Percentiles rank a stretch among this genome's conserved stretches.
phyloP scores from a whole-genome alignment of 768 basidiomycete genomes.

The Hericium alpestre region DNA sequence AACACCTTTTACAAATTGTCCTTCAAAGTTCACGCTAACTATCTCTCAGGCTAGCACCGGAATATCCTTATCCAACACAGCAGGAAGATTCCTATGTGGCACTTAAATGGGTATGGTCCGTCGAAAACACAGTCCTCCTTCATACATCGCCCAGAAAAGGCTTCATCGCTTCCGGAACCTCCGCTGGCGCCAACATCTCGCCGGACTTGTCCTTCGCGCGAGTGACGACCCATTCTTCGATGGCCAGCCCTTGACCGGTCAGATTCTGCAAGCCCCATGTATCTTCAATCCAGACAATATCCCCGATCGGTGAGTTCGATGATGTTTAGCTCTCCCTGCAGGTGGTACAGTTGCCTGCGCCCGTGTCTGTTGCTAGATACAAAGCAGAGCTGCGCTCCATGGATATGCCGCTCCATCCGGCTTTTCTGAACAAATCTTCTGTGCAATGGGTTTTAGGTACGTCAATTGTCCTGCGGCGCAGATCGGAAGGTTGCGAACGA shows the following conservation, averaged over 20 bases:
- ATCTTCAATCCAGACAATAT: not conserved
- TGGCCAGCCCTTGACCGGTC: not conserved
- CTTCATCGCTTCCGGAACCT: not conserved
- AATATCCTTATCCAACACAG: not conserved
- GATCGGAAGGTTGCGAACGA: too few species aligned
- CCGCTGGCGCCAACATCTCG: not conserved
- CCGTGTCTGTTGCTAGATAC: not conserved
- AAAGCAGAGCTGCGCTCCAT: not conserved
- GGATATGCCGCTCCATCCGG: not conserved
- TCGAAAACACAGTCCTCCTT: not conserved
- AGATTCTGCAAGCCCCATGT: not conserved
- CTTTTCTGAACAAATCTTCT: not conserved
- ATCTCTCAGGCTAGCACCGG: not conserved
- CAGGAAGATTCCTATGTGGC: not conserved
- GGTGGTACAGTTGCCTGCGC: not conserved
- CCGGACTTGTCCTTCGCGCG: not conserved
- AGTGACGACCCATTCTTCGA: not conserved
- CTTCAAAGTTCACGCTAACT: not conserved
- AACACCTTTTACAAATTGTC: too few species aligned
- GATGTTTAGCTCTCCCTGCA: not conserved
- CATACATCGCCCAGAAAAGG: not conserved
- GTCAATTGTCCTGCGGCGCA: too few species aligned
- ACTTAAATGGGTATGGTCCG: not conserved
- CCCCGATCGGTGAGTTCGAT: not conserved
- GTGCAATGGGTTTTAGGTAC: too few species aligned